Base-by-base conservation (phyloP, 169 alveolate genomes). In the Cryptosporidium muris region DNA sequence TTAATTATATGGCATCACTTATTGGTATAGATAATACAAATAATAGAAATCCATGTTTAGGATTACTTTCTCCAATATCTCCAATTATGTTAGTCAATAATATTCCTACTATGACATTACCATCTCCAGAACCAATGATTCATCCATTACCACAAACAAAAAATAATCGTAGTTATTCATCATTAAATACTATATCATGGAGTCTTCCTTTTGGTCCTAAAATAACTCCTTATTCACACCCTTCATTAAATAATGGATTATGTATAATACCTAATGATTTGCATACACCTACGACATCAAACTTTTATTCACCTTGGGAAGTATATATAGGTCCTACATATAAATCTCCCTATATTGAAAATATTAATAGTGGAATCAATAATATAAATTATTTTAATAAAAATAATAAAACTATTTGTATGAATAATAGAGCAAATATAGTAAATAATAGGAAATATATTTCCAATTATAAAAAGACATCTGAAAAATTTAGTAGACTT, bases 111-210 rank as follows among this genome's bases (percentile, higher is more conserved):
- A 74, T 74, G 85, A 68, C 60, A 12, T 40, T 74, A 3, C 85
- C 85, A 56, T 58, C 56, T 42, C 85, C 85, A 74, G 85, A 74
- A 14, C 85, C 85, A 56, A 56, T 74, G 9, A 74, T 74, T 56
- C 85, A 74, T 5, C n/a, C 60, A 52, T 58, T 74, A n/a, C 85
- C 85, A 34, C 54, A 74, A 47, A 51, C 25, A 5, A 43, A 56
- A 14, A 2, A 45, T 38, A 74, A 43, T 11, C 54, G 36, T 43
- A 74, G 47, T 43, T 34, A 45, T 49, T 74, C 60, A 42, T 38
- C 60, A 7, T 40, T 45, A 43, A 25, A 58, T 60, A 54, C 5
- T 38, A 68, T n/a, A 40, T 48, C 11, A 7, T 16, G 14, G n/a
- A 16, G 40, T 12, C 16, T 14, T 1, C 49, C 42, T 4, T 74